Evolutionary conservation across 108 stramenopile species (phyloP).

Genomic region (Aureococcus anophagefferens): DNA sequence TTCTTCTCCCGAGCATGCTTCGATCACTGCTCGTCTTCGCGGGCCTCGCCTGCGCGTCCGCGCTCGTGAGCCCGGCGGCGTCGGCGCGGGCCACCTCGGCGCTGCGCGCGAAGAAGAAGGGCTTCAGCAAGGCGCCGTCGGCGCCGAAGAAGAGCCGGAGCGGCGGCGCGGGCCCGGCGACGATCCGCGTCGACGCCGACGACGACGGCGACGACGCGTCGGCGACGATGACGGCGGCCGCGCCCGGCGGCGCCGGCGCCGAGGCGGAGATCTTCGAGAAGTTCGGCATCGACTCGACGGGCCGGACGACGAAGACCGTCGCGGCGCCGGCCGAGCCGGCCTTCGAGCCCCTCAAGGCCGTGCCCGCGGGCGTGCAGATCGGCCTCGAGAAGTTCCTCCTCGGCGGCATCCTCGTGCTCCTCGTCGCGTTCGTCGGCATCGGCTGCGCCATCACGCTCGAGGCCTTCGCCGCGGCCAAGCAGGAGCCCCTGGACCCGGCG

Average conservation of each 20-base stretch:
- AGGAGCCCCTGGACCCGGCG: not conserved
- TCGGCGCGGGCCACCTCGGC: no score
- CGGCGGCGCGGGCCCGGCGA: not conserved
- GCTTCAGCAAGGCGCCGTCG: no score
- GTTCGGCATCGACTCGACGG: not conserved
- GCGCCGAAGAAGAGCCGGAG: no score
- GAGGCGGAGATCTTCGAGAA: not conserved
- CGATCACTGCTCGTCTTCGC: no score
- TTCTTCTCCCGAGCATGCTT: no score
- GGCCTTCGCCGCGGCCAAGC: not conserved
- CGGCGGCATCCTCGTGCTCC: not conserved
- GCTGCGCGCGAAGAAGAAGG: no score
- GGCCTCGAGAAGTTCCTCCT: not conserved
- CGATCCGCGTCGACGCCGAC: not conserved
- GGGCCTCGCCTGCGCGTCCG: no score
- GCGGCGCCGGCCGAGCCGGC: not conserved
- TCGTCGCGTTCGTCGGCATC: not conserved
- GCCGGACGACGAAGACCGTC: not conserved
- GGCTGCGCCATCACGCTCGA: not conserved
- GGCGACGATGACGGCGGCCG: not conserved
- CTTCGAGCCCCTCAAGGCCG: not conserved
- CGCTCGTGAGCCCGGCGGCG: no score
- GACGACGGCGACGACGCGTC: not conserved
- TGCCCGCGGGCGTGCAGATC: not conserved
- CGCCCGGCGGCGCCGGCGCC: not conserved